Percentiles rank a stretch among this genome's conserved stretches.
These are phyloP conservation scores for Alisma plantagoaquatica DNA, from an alignment of 106 monocot species.

Conservation along the genomic window DNA sequence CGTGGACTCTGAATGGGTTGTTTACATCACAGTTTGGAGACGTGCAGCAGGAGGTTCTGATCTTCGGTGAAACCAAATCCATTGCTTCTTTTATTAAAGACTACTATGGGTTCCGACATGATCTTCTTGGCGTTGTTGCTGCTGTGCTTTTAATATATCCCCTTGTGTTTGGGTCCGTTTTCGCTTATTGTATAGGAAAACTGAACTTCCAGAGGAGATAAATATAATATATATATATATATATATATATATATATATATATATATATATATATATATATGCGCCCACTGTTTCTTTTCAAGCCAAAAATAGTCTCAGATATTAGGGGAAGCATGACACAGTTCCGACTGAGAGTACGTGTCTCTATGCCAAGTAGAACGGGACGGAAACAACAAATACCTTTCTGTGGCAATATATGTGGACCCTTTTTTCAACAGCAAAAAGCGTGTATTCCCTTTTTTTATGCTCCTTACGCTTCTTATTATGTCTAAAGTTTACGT, in stretches of 20 bases:
- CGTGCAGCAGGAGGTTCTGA: slow-evolving; percentile 19
- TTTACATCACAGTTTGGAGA: slow-evolving; percentile 64
- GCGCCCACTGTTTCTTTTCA: background rate
- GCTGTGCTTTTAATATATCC: slow-evolving; percentile 27
- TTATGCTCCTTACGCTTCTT: too few relatives aligned
- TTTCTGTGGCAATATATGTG: too few relatives aligned
- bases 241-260: background rate
- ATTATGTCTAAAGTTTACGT: too few relatives aligned
- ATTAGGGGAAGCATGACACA: background rate
- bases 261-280: background rate
- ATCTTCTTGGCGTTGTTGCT: slow-evolving; percentile 25
- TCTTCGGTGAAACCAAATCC: slow-evolving; percentile 43
- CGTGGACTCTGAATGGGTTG: slow-evolving; percentile 47
- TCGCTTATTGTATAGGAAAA: slow-evolving; percentile 35
- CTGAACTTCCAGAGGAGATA: slow-evolving; percentile 53
- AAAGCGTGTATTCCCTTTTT: too few relatives aligned
- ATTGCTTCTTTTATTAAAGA: slow-evolving; percentile 38
- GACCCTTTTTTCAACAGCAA: too few relatives aligned
- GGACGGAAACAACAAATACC: too few relatives aligned
- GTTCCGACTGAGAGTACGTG: background rate
- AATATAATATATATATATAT: background rate
- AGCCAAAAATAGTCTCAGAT: background rate
- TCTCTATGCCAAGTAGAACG: too few relatives aligned
- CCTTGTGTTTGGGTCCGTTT: slow-evolving; percentile 39
- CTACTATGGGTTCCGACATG: slow-evolving; percentile 42